These are phyloP conservation scores for Diutina pseudorugosa DNA, from an alignment of 1,139 yeast genomes.

Conservation along the genomic window DNA sequence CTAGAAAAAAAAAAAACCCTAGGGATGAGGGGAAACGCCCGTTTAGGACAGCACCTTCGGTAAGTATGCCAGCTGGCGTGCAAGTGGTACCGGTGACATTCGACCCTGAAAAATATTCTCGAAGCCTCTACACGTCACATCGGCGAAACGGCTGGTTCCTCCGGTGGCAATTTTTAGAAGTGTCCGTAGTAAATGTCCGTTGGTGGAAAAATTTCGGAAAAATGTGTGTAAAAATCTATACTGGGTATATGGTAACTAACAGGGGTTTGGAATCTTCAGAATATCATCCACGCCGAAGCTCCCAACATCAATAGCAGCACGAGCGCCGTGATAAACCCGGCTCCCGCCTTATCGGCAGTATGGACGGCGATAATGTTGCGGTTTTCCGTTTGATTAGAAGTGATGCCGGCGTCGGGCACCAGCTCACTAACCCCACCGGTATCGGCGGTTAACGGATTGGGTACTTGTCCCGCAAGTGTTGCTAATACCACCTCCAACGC, in stretches of 20 bases:
- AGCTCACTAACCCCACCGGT: background rate
- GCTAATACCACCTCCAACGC: slow-evolving; percentile 58
- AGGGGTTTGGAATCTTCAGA: no score
- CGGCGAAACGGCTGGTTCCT: no score
- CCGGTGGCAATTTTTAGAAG: no score
- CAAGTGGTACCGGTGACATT: no score
- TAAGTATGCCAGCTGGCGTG: no score
- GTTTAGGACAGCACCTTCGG: background rate
- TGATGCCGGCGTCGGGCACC: background rate
- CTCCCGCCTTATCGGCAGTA: slow-evolving; percentile 72
- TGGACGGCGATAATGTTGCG: slow-evolving; percentile 29
- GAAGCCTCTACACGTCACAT: no score
- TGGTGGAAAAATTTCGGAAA: no score
- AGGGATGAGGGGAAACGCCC: background rate
- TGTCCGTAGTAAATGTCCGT: no score
- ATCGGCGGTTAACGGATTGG: background rate
- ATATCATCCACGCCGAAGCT: slow-evolving; percentile 61
- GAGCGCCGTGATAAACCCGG: slow-evolving; percentile 72
- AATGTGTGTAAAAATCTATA: no score
- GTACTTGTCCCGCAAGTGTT: background rate
- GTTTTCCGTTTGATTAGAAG: background rate
- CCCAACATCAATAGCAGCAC: slow-evolving; percentile 56
- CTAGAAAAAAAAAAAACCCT: background rate
- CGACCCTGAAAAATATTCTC: background rate
- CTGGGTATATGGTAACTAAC: no score